Base-by-base conservation (phyloP, 2,329 filamentous ascomycete species). In the Onygenales sp. region DNA sequence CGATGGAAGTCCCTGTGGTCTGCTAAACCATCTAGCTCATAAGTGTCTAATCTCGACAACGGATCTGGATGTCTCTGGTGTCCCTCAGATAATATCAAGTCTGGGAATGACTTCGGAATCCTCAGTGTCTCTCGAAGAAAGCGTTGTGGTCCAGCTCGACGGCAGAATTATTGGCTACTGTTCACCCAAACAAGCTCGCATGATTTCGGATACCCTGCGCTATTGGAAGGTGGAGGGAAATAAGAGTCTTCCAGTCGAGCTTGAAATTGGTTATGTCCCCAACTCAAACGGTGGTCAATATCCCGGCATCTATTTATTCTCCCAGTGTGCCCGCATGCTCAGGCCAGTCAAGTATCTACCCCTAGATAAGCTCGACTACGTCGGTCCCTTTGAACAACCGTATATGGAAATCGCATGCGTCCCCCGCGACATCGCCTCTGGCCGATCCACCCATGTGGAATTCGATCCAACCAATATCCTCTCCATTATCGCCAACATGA, bases 401-500 rank as follows among this genome's bases (percentile, higher is more conserved):
- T 97, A 93, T 75, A 96, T 98, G 92, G 90, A 90, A 48, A 95
- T 98, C 66, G 91, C 93, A 21, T 91, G 90, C 61, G 85, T 88
- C n/a, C 86, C 91, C 49, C 80, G 85, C 36, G 93, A 98, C 68
- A 83, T 97, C 56, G 79, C 87, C 32, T 87, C 89, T n/a, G 89
- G 89, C 48, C 81, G 91, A 63, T 90, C 89, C 4, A 95, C 90
- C 0, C 93, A 98, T 66, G 90, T 97, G 44, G 93, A 98, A 70
- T 88, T 87, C 63, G 86, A 91, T 54, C 91, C 93, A 1, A 98
- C 93, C 34, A 93, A 97, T 71, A 97, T 98, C 59, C 82, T 98
- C 31, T 97, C 92, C 6, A 97, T 98, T 59, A 80, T 98, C 50
- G 93, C 93, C 63, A 97, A 97, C 73, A 95, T 96, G 86, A 98